Percentiles rank a stretch among this genome's conserved stretches.
These are phyloP conservation scores for Raphanus hybrid DNA, from an alignment of 441 rosid species.

Conservation along the genomic window DNA sequence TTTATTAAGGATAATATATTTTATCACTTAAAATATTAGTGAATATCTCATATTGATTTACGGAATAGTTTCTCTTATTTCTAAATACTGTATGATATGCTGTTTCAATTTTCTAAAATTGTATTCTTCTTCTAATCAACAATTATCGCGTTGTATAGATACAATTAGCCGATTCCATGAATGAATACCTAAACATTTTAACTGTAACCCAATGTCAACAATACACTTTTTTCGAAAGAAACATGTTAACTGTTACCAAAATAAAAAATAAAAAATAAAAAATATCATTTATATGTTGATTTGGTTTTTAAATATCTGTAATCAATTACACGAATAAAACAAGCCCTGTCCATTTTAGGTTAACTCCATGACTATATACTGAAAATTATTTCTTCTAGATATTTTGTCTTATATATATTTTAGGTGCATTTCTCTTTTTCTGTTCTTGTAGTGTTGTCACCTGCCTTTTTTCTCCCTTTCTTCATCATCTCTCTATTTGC, in stretches of 20 bases:
- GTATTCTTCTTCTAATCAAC: not conserved
- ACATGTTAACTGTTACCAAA: not conserved
- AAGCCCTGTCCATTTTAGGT: constrained; percentile 10
- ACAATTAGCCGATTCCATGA: constrained; percentile 5
- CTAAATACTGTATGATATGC: not conserved
- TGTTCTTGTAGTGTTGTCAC: constrained; percentile 16
- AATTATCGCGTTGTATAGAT: not conserved
- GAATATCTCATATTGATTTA: not conserved
- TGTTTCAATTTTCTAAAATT: not conserved
- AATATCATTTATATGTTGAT: constrained; percentile 12
- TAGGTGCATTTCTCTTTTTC: constrained; percentile 16
- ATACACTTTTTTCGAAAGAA: not conserved
- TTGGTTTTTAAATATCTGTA: not conserved
- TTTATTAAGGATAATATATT: constrained; percentile 29
- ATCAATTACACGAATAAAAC: not conserved
- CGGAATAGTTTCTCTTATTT: not conserved
- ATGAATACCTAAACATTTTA: not conserved
- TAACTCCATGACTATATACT: constrained; percentile 21
- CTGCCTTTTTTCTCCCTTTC: constrained; percentile 24
- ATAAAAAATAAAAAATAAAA: not conserved
- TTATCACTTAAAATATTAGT: constrained; percentile 2
- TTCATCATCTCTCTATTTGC: constrained; percentile 17
- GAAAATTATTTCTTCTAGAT: constrained; percentile 10
- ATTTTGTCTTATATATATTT: constrained; percentile 25
- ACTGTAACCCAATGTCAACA: not conserved